Evolutionary conservation across 2,329 filamentous ascomycete species (phyloP), one percentile per base, ranked within the genome.

Genomic region (Trichoderma aggressivum): DNA sequence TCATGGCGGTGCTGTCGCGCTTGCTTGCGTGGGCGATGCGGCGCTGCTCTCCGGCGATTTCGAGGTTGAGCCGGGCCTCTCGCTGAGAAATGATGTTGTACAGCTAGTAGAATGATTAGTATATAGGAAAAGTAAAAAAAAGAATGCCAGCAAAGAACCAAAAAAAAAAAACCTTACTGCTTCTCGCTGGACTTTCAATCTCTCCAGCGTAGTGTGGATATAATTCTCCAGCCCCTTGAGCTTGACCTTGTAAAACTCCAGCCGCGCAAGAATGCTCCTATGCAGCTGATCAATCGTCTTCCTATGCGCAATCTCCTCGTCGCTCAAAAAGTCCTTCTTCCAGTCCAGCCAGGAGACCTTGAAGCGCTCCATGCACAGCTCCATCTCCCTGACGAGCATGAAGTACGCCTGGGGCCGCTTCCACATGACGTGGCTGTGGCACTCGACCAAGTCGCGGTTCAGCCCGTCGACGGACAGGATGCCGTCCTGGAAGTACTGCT

Each of bases 51-150:
- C 85, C 86, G 8, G 88, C 87, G 79, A 89, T 90, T 77, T 90
- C 84, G 62, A 91, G 85, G 75, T 89, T 90, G 70, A 91, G 84
- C 72, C 89, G 87, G 6, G 87, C 88, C 77, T 90, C 89, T 67
- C 88, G 87, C 80, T 90, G 88, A 5, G 88, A 87, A 77, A 90
- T 89, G 78, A 90, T 88, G 78, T 90, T 90, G 79, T 90, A 90
- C 8, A 91, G 81, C 88, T 90, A 70, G 7, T 43, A 43, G 14
- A 3, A 7, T 18, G 5, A 2, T 64, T 7, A 64, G 61, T 34
- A 21, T 55, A 63, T 34, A n/a, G 67, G 24, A 7, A 26, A 65
- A n/a, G 3, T n/a, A n/a, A 7, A 21, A 16, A 21, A 8, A 26
- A 16, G 12, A 26, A 28, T 16, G 32, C 30, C 2, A 3, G 21